A percentile compares a stretch with the other conserved stretches of the same genome.
Evolutionary conservation across 352 stramenopile species (phyloP).

Genomic region (Phytophthora parvispora): DNA sequence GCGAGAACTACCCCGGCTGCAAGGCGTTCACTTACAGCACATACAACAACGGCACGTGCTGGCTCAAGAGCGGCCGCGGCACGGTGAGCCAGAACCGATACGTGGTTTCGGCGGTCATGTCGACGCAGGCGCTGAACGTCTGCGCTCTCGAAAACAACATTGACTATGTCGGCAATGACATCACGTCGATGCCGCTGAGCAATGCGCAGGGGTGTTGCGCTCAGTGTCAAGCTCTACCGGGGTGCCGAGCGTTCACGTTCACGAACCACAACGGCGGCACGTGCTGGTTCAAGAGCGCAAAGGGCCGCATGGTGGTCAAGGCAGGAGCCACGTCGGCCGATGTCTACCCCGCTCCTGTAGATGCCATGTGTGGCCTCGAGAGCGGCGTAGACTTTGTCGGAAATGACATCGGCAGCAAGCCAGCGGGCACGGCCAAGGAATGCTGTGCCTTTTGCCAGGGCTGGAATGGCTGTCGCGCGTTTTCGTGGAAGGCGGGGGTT

Average conservation of each 20-base stretch:
- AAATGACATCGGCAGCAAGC: conserved; percentile 32
- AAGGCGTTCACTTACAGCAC: conserved; percentile 47
- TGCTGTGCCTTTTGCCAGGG: conserved; percentile 28
- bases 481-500: conserved; percentile 55
- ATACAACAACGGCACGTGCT: conserved; percentile 59
- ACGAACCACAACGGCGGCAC: conserved; percentile 44
- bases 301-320: conserved; percentile 22
- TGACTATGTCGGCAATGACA: conserved; percentile 21
- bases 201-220: neutral
- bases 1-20: conserved; percentile 22
- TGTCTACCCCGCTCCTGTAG: neutral
- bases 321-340: neutral
- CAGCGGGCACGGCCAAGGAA: conserved; percentile 3
- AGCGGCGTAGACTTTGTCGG: conserved; percentile 24
- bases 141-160: conserved; percentile 11
- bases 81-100: conserved; percentile 9
- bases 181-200: conserved; percentile 4
- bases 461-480: conserved; percentile 30
- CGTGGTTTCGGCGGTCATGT: conserved; percentile 9
- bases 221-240: conserved; percentile 1
- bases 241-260: conserved; percentile 12
- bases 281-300: conserved; percentile 62
- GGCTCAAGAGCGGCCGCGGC: conserved; percentile 58
- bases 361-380: conserved; percentile 20
- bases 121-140: conserved; percentile 4